Evolutionary conservation across 2,329 filamentous ascomycete genomes (phyloP).

Genomic region (Botrytis pseudocinerea): DNA sequence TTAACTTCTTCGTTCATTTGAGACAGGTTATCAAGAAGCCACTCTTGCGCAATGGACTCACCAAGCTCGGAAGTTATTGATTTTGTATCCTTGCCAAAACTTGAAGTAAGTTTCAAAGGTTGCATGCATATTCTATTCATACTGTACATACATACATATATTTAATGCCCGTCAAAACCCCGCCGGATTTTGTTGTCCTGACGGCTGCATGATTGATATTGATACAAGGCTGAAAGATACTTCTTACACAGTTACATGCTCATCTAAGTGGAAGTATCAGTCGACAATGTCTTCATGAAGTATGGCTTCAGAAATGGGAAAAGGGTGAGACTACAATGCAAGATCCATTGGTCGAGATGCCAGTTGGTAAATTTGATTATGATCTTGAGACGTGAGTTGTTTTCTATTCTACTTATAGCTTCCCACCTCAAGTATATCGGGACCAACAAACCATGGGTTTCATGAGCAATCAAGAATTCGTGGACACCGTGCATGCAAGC

Average conservation of each 20-base stretch:
- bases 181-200: not conserved
- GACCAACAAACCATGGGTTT: not conserved
- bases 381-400: conserved; percentile 63
- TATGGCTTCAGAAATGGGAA: conserved; percentile 65
- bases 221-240: conserved; percentile 29
- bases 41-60: not conserved
- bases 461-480: not conserved
- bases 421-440: not conserved
- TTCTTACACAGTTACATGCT: conserved; percentile 64
- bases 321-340: conserved; percentile 54
- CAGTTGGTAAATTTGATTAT: conserved; percentile 69
- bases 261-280: conserved; percentile 79
- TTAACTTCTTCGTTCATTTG: not conserved
- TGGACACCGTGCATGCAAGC: conserved; percentile 10
- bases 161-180: conserved; percentile 6
- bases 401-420: conserved; percentile 21
- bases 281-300: conserved; percentile 68
- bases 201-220: conserved; percentile 20
- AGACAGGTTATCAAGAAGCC: not conserved
- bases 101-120: conserved; percentile 48
- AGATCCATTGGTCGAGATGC: conserved; percentile 70
- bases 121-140: conserved; percentile 25
- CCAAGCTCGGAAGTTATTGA: conserved; percentile 22
- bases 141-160: conserved; percentile 3
- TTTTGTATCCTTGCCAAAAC: conserved; percentile 54